Evolutionary conservation across 1,139 yeast genomes (phyloP).

Genomic region (Debaryomyces sp.): DNA sequence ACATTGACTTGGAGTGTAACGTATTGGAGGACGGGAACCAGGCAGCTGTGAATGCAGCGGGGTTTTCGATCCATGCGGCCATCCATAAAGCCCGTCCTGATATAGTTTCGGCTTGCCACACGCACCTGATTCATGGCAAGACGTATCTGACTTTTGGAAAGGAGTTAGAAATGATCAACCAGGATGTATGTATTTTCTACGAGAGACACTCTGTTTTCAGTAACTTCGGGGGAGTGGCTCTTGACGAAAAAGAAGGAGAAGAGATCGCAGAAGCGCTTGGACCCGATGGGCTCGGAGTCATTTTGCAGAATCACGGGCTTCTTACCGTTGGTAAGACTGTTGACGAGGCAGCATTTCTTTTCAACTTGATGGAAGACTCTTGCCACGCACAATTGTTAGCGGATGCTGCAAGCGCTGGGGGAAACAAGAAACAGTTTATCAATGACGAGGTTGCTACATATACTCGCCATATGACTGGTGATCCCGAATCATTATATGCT

Average conservation of each 20-base stretch:
- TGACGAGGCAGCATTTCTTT: conserved; percentile 83
- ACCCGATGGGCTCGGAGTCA: conserved; percentile 58
- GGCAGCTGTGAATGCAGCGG: conserved; percentile 74
- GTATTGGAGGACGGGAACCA: conserved; percentile 65
- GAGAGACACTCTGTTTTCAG: conserved; percentile 64
- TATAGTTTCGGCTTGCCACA: conserved; percentile 79
- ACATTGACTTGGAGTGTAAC: conserved; percentile 71
- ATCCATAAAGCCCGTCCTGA: conserved; percentile 78
- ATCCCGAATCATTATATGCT: conserved; percentile 62
- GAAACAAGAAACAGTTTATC: conserved; percentile 32
- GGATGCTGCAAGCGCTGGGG: conserved; percentile 20
- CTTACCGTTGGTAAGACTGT: conserved; percentile 76
- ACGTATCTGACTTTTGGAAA: conserved; percentile 76
- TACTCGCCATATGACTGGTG: conserved; percentile 59
- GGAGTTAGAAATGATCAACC: conserved; percentile 77
- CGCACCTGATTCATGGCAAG: conserved; percentile 75
- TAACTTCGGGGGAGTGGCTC: conserved; percentile 79
- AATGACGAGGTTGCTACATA: conserved; percentile 65
- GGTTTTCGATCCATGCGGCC: conserved; percentile 78
- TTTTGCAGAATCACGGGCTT: conserved; percentile 77
- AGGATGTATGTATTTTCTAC: conserved; percentile 72
- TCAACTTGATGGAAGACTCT: conserved; percentile 64
- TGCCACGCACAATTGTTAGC: conserved; percentile 70
- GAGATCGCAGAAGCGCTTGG: conserved; percentile 71
- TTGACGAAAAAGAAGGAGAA: conserved; percentile 68